Evolutionary conservation across 2,329 filamentous ascomycete species (phyloP).

Genomic region (Falciphora oryzae): DNA sequence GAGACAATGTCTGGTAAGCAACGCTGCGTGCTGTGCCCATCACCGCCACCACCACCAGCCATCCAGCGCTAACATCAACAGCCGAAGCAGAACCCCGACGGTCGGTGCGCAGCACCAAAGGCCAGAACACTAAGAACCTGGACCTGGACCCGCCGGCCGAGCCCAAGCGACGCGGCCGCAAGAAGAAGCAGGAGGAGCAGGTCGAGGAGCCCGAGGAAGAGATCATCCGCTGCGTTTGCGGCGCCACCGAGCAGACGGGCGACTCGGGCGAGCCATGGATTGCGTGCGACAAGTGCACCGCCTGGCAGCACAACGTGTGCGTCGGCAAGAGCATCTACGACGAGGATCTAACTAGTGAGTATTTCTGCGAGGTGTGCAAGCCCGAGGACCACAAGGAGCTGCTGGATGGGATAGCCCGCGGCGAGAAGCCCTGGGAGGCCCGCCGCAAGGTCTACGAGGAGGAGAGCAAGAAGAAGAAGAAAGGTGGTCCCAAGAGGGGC

Average conservation of each 20-base stretch:
- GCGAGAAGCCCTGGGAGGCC: constrained; percentile 83
- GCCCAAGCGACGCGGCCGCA: constrained; percentile 43
- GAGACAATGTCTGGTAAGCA: neutral
- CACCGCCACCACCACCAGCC: neutral
- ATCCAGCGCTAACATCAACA: constrained; percentile 13
- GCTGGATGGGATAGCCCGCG: constrained; percentile 68
- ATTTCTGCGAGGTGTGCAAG: constrained; percentile 87
- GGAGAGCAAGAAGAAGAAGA: constrained; percentile 54
- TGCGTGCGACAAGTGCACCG: constrained; percentile 84
- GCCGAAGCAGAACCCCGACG: constrained; percentile 73
- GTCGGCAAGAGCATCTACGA: constrained; percentile 77
- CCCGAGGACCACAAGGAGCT: constrained; percentile 80
- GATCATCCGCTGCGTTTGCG: constrained; percentile 89
- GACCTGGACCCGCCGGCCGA: constrained; percentile 61
- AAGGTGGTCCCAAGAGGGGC: constrained; percentile 48
- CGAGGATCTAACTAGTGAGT: constrained; percentile 73
- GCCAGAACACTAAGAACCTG: constrained; percentile 82
- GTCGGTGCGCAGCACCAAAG: constrained; percentile 93
- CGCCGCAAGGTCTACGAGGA: constrained; percentile 58
- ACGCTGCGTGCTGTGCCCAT: no score
- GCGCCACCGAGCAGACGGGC: constrained; percentile 70
- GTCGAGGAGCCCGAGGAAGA: constrained; percentile 54
- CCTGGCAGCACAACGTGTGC: constrained; percentile 97
- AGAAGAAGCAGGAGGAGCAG: constrained; percentile 58
- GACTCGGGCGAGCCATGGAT: constrained; percentile 91